Base-by-base conservation (phyloP, 1,284 basidiomycete species). In the Fomitopsis palustris region DNA sequence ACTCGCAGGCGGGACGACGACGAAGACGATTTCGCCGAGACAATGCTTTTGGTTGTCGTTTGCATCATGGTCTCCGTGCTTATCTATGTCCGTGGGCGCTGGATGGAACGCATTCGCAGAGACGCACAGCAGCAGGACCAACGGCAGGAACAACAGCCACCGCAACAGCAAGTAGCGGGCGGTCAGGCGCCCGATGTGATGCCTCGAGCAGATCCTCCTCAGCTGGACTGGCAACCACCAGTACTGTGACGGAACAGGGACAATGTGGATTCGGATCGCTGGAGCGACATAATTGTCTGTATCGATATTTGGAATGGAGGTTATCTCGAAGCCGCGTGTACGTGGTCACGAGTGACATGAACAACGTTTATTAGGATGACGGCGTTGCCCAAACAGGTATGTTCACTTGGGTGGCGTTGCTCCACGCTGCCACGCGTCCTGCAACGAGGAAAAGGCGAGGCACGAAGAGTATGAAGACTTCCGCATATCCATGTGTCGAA, bases 71-170 rank as follows among this genome's bases (percentile, higher is more conserved):
- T 91, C 47, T 87, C 87, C 3, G 73, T 84, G 42, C 74, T 92
- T 65, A 77, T 92, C 49, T 92, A 88, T 67, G 75, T 90, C 57
- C 81, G 90, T 57, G 87, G 85, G 14, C 80, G 90, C 57, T 85
- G 89, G 65, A 81, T 88, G 43, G 87, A 88, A 63, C 75, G 87
- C 56, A 81, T 85, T 71, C 77, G 89, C 60, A 75, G 85, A 61
- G 76, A 77, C 45, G 79, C 82, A 62, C 69, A 71, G 60, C 70
- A 70, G 64, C 77, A 78, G 57, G 62, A 66, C 45, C 43, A 23
- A 45, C 58, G 55, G 23, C 56, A 42, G 25, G 27, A 33, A 27
- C 35, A 37, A 61, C 70, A 70, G 64, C 77, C 77, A 56, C 63
- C 65, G 43, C 42, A 31, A 43, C 58, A 59, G 25, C 57, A 47